A percentile compares a stretch with the other conserved stretches of the same genome.
These are phyloP conservation scores for Agastache rugosa DNA, from an alignment of 257 asterid genomes.

Conservation along the genomic window DNA sequence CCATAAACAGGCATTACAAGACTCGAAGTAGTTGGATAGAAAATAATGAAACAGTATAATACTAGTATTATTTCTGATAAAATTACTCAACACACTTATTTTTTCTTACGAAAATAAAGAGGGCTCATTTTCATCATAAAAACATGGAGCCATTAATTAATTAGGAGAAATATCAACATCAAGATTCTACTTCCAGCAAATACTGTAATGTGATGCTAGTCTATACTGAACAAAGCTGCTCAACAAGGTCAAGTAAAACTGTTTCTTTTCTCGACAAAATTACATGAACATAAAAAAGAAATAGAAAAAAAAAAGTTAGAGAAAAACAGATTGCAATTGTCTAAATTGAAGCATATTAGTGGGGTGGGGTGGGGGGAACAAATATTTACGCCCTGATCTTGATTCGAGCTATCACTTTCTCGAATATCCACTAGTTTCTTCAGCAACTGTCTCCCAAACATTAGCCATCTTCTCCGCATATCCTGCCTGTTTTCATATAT, in stretches of 20 bases:
- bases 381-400: slow-evolving; percentile 41
- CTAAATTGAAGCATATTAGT: slow-evolving; percentile 17
- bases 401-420: slow-evolving; percentile 37
- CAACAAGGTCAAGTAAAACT: not conserved
- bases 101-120: no score
- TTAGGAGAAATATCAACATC: slow-evolving; percentile 20
- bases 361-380: not conserved
- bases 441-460: slow-evolving; percentile 87
- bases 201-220: not conserved
- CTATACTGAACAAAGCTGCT: not conserved
- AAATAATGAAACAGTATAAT: not conserved
- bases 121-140: not conserved
- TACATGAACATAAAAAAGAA: not conserved
- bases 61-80: no score
- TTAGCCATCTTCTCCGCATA: slow-evolving; percentile 92
- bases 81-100: no score
- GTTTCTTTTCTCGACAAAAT: not conserved
- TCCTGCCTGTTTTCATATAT: slow-evolving; percentile 68
- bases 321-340: not conserved
- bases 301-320: not conserved
- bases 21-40: no score
- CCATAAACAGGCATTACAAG: no score
- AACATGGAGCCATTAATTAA: not conserved
- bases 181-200: not conserved
- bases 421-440: slow-evolving; percentile 74